phyloP scores from a whole-genome alignment of 192 early-diverging fungal genomes.

The Piromyces sp. region DNA sequence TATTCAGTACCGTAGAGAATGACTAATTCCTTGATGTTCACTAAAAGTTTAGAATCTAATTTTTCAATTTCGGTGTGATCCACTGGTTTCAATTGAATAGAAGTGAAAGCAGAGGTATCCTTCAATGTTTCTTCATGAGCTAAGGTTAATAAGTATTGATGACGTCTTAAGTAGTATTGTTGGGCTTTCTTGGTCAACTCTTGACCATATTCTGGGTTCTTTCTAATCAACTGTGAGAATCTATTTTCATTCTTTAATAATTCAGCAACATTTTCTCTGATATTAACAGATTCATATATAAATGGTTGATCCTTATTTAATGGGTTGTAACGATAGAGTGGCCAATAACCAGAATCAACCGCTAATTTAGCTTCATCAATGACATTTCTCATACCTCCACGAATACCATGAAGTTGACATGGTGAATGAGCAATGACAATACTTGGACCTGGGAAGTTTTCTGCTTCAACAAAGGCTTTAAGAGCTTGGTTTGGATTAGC shows the following conservation, averaged over 20 bases:
- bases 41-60: background rate
- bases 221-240: constrained; percentile 26
- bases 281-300: constrained; percentile 53
- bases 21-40: background rate
- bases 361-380: constrained; percentile 65
- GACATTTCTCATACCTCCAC: constrained; percentile 33
- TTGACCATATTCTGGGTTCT: background rate
- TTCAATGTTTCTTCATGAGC: background rate
- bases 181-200: background rate
- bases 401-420: constrained; percentile 5
- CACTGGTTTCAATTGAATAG: background rate
- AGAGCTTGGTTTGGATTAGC: constrained; percentile 75
- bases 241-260: constrained; percentile 75
- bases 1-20: constrained; percentile 84
- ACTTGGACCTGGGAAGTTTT: constrained; percentile 70
- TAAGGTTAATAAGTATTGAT: background rate
- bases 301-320: constrained; percentile 35
- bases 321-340: constrained; percentile 91
- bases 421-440: constrained; percentile 81
- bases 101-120: background rate
- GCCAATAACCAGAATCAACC: constrained; percentile 80
- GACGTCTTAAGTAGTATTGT: background rate
- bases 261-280: constrained; percentile 56
- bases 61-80: background rate
- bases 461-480: constrained; percentile 76